A percentile compares a stretch with the other conserved stretches of the same genome.
Conservation (phyloP, 116 monocot genomes). For the Zostera marina region DNA sequence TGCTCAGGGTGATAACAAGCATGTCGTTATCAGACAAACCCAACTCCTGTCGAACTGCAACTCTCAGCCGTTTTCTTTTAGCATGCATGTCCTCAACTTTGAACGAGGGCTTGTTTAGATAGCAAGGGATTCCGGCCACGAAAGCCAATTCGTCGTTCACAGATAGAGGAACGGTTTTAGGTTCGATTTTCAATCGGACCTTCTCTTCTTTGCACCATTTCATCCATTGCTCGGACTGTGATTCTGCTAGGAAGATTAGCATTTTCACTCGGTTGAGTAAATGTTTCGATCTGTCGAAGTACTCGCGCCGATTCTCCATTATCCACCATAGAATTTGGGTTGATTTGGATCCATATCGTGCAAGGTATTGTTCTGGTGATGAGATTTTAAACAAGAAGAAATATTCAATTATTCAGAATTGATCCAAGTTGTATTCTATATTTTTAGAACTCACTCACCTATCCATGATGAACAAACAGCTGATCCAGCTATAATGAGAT, state of each 20-base stretch:
- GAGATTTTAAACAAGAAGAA: slow-evolving; percentile 2
- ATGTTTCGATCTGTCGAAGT: slow-evolving; percentile 77
- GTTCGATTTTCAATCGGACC: slow-evolving; percentile 42
- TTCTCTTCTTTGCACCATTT: slow-evolving; percentile 82
- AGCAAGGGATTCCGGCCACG: slow-evolving; percentile 69
- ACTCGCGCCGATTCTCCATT: slow-evolving; percentile 86
- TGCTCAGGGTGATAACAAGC: slow-evolving; percentile 80
- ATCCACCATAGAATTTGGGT: slow-evolving; percentile 90
- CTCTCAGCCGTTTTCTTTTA: slow-evolving; percentile 44
- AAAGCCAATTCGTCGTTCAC: slow-evolving; percentile 89
- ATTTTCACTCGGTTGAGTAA: slow-evolving; percentile 65
- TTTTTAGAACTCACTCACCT: slow-evolving; percentile 27
- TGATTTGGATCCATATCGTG: slow-evolving; percentile 28
- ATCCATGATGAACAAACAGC: slow-evolving; percentile 88
- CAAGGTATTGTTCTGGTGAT: slow-evolving; percentile 65
- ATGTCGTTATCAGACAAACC: slow-evolving; percentile 64
- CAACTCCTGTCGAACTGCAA: slow-evolving; percentile 66
- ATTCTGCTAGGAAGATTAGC: slow-evolving; percentile 49
- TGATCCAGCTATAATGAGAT: slow-evolving; percentile 79
- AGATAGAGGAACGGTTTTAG: slow-evolving; percentile 67
- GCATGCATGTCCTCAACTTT: slow-evolving; percentile 61
- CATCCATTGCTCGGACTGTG: slow-evolving; percentile 73
- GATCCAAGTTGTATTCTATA: neutral
- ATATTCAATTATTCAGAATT: neutral
- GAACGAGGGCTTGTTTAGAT: slow-evolving; percentile 45